phyloP scores from a whole-genome alignment of 176 grass and related monocot species.

The Raddia guianensis region DNA sequence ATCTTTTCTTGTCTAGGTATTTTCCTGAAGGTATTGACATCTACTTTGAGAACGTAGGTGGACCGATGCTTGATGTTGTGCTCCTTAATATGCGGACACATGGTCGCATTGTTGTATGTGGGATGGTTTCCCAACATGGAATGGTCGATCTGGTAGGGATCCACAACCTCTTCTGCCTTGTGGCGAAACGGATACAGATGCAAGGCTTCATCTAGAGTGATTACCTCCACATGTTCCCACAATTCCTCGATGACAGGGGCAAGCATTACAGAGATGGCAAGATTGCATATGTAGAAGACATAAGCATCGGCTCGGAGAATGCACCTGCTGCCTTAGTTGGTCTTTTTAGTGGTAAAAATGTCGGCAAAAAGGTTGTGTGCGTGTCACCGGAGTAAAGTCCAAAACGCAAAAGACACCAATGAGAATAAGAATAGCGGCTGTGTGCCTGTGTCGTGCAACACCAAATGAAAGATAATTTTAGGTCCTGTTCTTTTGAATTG shows the following conservation, averaged over 20 bases:
- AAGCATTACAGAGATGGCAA: slow-evolving; percentile 63
- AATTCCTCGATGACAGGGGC: slow-evolving; percentile 55
- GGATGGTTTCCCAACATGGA: slow-evolving; percentile 56
- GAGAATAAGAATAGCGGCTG: no score
- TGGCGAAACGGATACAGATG: background rate
- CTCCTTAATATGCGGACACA: slow-evolving; percentile 66
- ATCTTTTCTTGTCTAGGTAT: slow-evolving; percentile 33
- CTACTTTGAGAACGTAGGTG: slow-evolving; percentile 89
- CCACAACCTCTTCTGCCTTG: slow-evolving; percentile 52
- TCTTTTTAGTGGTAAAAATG: slow-evolving; percentile 79
- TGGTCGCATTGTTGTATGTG: slow-evolving; percentile 65
- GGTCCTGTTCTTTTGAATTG: no score
- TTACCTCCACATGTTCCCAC: slow-evolving; percentile 57
- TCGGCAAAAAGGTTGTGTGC: slow-evolving; percentile 70
- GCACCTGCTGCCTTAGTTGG: slow-evolving; percentile 67
- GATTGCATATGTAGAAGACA: slow-evolving; percentile 73
- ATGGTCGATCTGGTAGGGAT: slow-evolving; percentile 48
- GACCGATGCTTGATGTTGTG: slow-evolving; percentile 66
- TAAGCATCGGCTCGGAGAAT: slow-evolving; percentile 66
- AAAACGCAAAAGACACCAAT: no score
- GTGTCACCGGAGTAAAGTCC: slow-evolving; percentile 48
- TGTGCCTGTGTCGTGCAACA: no score
- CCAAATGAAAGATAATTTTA: no score
- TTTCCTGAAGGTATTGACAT: slow-evolving; percentile 84
- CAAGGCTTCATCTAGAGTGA: slow-evolving; percentile 22